A percentile compares a stretch with the other conserved stretches of the same genome.
phyloP scores from a whole-genome alignment of 208 protist species.

The Acanthamoeba lugdunensis region DNA sequence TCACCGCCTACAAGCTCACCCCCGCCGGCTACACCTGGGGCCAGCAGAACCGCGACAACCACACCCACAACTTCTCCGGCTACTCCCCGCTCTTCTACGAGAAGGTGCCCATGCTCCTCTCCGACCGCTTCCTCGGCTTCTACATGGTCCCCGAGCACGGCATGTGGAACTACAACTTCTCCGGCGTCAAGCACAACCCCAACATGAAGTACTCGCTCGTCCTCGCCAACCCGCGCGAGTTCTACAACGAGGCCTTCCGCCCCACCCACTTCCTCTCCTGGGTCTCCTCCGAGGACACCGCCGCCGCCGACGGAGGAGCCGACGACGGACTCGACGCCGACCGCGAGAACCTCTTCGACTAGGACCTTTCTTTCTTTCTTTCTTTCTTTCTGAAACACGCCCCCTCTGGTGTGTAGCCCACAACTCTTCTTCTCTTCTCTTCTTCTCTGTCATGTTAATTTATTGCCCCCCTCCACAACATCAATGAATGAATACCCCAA shows the following conservation, averaged over 20 bases:
- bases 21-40: slow-evolving; percentile 93
- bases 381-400: neutral
- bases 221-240: slow-evolving; percentile 92
- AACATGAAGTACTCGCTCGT: slow-evolving; percentile 91
- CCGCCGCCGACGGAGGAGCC: neutral
- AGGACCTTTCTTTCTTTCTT: neutral
- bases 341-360: slow-evolving; percentile 74
- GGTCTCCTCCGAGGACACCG: slow-evolving; percentile 69
- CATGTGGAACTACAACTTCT: slow-evolving; percentile 97
- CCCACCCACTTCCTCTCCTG: slow-evolving; percentile 93
- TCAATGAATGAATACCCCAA: neutral
- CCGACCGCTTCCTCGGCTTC: slow-evolving; percentile 94
- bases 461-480: neutral
- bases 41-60: slow-evolving; percentile 88
- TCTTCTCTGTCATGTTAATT: slow-evolving; percentile 24
- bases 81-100: slow-evolving; percentile 91
- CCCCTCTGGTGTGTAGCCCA: neutral
- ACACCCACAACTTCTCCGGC: slow-evolving; percentile 84
- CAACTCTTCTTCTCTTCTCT: neutral
- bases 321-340: slow-evolving; percentile 74
- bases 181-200: slow-evolving; percentile 89
- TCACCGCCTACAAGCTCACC: slow-evolving; percentile 93
- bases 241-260: slow-evolving; percentile 94
- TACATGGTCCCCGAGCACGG: slow-evolving; percentile 93
- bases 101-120: slow-evolving; percentile 93